Evolutionary conservation across 371 early-diverging fungal genomes (phyloP), one percentile per base, ranked within the genome.

Genomic region (Haplosporangium sp.): DNA sequence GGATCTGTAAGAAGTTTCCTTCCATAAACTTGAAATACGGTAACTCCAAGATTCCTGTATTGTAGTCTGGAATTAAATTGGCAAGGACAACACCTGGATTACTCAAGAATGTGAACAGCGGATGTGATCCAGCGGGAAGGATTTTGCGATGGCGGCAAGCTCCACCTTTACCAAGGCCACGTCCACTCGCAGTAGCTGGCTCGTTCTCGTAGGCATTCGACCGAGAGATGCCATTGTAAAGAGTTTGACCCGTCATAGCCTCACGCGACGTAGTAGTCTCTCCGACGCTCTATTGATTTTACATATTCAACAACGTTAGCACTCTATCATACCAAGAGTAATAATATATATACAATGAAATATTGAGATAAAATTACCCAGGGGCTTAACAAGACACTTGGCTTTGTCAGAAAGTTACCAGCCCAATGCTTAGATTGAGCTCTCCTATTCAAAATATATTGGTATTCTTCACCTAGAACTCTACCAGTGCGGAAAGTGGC

Each of bases 371-470:
- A 15, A 17, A 37, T 66, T 83, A 88, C 90, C 82, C 85, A 73
- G 2, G 90, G 88, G 58, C 81, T 73, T 45, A 90, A 64, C 7
- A 90, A 53, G 17, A 85, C 58, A 5, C 88, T 84, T 11, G 90
- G 90, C 52, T 90, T 86, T 2, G 76, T 70, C 38, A 90, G 72
- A 9, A 85, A 79, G 58, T 84, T 88, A 2, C 89, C 89, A 2
- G 82, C 83, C 86, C 86, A 88, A 65, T 89, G 87, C 9, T 83
- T 85, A 1, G 84, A 59, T 48, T 84, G 82, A 7, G 83, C 67
- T 62, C 65, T 81, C 45, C 90, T 77, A 20, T 89, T 86, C 59
- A 90, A 39, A 6, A 90, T 86, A 61, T 90, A 90, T 40, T 89
- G 86, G 56, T 89, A 85, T 38, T 90, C 90, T 61, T 90, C 89